These are phyloP conservation scores for Myxozyma vanderwaltii DNA, from an alignment of 805 yeast species.

Conservation along the genomic window DNA sequence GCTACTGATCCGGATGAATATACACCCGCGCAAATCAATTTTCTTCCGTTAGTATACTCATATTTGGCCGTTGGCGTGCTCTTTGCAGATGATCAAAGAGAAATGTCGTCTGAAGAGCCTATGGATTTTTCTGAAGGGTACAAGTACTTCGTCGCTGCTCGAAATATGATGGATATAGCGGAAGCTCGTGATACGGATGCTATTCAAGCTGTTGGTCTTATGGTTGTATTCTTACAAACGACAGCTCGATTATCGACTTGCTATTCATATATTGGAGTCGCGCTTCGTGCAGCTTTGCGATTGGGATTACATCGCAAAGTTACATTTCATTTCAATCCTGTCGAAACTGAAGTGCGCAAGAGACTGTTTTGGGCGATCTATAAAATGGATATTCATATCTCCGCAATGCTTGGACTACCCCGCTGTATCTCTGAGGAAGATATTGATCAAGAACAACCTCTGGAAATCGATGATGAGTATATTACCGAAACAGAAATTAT, in stretches of 20 bases:
- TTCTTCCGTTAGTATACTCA: conserved; percentile 78
- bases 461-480: conserved; percentile 83
- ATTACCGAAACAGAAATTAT: conserved; percentile 67
- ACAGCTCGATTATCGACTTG: conserved; percentile 85
- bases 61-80: conserved; percentile 89
- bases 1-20: conserved; percentile 72
- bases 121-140: conserved; percentile 61
- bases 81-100: conserved; percentile 47
- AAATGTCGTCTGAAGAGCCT: conserved; percentile 36
- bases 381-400: conserved; percentile 87
- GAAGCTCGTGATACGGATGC: conserved; percentile 81
- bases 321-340: conserved; percentile 64
- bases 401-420: conserved; percentile 84
- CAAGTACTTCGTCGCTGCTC: conserved; percentile 75
- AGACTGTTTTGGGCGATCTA: conserved; percentile 86
- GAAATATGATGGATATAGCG: conserved; percentile 76
- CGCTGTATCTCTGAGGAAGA: conserved; percentile 73
- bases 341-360: conserved; percentile 80
- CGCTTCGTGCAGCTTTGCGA: conserved; percentile 75
- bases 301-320: conserved; percentile 82
- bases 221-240: conserved; percentile 82
- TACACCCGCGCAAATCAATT: conserved; percentile 70
- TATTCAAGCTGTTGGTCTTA: conserved; percentile 83
- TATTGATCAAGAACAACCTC: conserved; percentile 83
- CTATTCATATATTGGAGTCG: conserved; percentile 87